A percentile compares a stretch with the other conserved stretches of the same genome.
phyloP scores from a whole-genome alignment of 1,284 basidiomycete genomes.

The Stygiomarasmius scandens region DNA sequence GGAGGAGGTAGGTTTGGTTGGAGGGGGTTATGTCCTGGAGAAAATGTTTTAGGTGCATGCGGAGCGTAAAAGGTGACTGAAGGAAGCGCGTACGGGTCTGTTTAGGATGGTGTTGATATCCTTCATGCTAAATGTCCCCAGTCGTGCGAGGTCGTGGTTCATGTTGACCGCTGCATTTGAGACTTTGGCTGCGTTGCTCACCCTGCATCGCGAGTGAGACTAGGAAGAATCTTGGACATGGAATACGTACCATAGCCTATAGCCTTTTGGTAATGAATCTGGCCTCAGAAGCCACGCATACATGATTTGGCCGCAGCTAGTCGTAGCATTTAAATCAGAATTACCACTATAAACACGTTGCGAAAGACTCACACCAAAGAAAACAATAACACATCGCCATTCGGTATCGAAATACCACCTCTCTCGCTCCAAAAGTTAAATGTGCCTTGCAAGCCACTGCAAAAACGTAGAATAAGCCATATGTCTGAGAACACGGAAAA shows the following conservation, averaged over 20 bases:
- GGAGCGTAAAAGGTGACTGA: background rate
- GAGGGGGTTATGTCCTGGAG: conserved; percentile 40
- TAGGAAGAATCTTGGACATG: background rate
- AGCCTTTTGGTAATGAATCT: conserved; percentile 81
- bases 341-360: background rate
- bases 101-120: conserved; percentile 59
- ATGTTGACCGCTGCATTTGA: conserved; percentile 62
- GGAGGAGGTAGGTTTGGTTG: conserved; percentile 41
- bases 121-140: conserved; percentile 56
- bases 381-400: conserved; percentile 89
- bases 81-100: conserved; percentile 44
- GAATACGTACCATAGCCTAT: conserved; percentile 66
- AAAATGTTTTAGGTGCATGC: conserved; percentile 24
- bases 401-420: conserved; percentile 74
- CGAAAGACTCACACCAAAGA: conserved; percentile 63
- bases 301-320: conserved; percentile 86
- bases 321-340: background rate
- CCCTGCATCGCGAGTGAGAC: conserved; percentile 36
- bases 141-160: conserved; percentile 63
- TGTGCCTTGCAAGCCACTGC: conserved; percentile 81
- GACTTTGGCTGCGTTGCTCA: conserved; percentile 68
- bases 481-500: background rate
- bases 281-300: conserved; percentile 83
- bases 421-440: conserved; percentile 75
- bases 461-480: conserved; percentile 6